These are phyloP conservation scores for Wallacemonas rigidus DNA, from an alignment of 208 protist species.

Conservation along the genomic window DNA sequence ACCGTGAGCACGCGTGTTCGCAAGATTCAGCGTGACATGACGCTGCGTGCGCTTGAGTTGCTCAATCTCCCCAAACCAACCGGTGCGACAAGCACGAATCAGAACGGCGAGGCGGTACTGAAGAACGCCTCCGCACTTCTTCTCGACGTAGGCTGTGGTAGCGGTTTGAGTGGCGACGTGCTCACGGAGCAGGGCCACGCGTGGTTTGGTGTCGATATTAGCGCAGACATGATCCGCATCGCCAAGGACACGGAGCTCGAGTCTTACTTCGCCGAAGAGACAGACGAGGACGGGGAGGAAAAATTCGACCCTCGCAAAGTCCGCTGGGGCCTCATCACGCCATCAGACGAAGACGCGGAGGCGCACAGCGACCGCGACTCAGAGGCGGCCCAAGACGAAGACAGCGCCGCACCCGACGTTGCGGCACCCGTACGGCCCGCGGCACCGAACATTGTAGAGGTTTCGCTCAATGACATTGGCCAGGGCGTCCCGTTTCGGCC, in stretches of 20 bases:
- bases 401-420: neutral
- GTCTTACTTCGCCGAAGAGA: conserved; percentile 25
- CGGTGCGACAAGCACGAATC: conserved; percentile 13
- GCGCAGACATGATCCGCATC: conserved; percentile 93
- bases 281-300: conserved; percentile 26
- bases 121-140: conserved; percentile 69
- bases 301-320: conserved; percentile 51
- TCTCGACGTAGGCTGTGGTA: conserved; percentile 99
- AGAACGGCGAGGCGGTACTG: conserved; percentile 3
- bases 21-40: conserved; percentile 97
- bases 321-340: conserved; percentile 67
- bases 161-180: conserved; percentile 96
- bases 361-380: conserved; percentile 25
- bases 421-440: neutral
- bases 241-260: conserved; percentile 82
- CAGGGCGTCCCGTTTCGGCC: conserved; percentile 96
- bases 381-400: conserved; percentile 21
- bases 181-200: conserved; percentile 93
- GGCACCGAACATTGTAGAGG: conserved; percentile 76
- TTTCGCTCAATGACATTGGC: conserved; percentile 95
- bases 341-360: conserved; percentile 43
- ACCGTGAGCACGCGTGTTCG: conserved; percentile 95
- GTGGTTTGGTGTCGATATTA: conserved; percentile 98
- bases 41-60: conserved; percentile 97
- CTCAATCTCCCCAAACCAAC: conserved; percentile 80